These are phyloP conservation scores for Podochytrium sp. DNA, from an alignment of 192 early-diverging fungal species.

Conservation along the genomic window DNA sequence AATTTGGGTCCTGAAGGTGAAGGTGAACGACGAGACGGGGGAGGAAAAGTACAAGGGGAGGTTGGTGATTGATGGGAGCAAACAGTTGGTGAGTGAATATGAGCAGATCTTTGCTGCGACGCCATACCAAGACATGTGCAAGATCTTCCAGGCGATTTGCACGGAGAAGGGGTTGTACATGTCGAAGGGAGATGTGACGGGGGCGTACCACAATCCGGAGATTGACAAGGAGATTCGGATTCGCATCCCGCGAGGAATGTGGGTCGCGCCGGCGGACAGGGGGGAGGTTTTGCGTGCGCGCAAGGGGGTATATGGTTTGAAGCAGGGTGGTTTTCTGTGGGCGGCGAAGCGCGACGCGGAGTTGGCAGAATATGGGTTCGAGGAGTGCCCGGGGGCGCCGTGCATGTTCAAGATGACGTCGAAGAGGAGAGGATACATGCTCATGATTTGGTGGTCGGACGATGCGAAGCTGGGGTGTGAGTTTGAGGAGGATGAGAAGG, in stretches of 20 bases:
- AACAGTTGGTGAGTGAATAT: not conserved
- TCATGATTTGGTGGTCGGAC: not conserved
- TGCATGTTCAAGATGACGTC: not conserved
- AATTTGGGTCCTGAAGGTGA: not conserved
- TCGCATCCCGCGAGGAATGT: not conserved
- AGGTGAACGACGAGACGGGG: conserved; percentile 1
- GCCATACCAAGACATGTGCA: no score
- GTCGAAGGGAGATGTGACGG: not conserved
- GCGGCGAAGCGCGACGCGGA: not conserved
- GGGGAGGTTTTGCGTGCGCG: not conserved
- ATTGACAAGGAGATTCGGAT: not conserved
- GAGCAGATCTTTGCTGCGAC: not conserved
- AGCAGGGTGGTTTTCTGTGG: not conserved
- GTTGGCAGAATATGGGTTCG: not conserved
- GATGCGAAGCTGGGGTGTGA: not conserved
- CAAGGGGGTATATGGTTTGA: not conserved
- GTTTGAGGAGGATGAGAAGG: not conserved
- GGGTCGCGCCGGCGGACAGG: not conserved
- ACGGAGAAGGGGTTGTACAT: not conserved
- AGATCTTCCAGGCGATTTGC: no score
- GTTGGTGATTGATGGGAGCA: not conserved
- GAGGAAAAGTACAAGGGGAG: conserved; percentile 1
- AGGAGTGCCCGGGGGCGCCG: not conserved
- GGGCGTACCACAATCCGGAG: not conserved
- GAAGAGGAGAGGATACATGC: not conserved